Evolutionary conservation across 495 filamentous ascomycete genomes (phyloP).

Genomic region (Penicillium daleae): DNA sequence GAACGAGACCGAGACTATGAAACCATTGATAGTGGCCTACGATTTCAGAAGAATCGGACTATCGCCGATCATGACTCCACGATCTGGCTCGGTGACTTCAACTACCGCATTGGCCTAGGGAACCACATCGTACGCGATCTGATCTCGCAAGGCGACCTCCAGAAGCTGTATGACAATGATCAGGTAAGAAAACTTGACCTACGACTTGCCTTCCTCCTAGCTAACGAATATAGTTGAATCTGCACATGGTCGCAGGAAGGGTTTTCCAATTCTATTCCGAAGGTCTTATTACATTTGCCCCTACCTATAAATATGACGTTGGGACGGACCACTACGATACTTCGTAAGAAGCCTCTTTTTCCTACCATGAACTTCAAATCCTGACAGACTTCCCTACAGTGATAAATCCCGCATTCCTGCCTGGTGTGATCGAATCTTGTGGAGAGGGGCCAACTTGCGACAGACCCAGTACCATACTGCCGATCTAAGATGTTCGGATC

Average conservation of each 20-base stretch:
- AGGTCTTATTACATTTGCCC: slow-evolving; percentile 78
- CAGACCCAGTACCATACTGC: slow-evolving; percentile 81
- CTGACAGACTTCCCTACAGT: slow-evolving; percentile 40
- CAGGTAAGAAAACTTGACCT: slow-evolving; percentile 57
- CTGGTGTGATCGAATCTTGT: slow-evolving; percentile 93
- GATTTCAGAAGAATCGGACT: slow-evolving; percentile 85
- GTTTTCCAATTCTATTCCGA: slow-evolving; percentile 92
- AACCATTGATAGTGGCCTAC: slow-evolving; percentile 83
- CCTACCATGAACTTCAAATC: neutral
- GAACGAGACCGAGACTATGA: slow-evolving; percentile 92
- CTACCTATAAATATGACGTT: slow-evolving; percentile 95
- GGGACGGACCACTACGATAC: slow-evolving; percentile 88
- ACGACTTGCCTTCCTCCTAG: neutral
- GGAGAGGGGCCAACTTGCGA: slow-evolving; percentile 79
- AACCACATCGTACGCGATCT: slow-evolving; percentile 79
- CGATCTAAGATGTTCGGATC: slow-evolving; percentile 85
- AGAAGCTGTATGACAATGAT: slow-evolving; percentile 87
- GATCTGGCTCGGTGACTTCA: slow-evolving; percentile 99
- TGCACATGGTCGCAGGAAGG: slow-evolving; percentile 92
- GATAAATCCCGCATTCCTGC: slow-evolving; percentile 95
- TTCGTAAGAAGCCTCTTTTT: slow-evolving; percentile 60
- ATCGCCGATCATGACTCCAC: slow-evolving; percentile 93
- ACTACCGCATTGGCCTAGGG: slow-evolving; percentile 90
- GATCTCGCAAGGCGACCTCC: slow-evolving; percentile 68
- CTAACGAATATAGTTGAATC: slow-evolving; percentile 61